These are phyloP conservation scores for Lolium rigidum DNA, from an alignment of 176 grass and related monocot genomes.

Conservation along the genomic window DNA sequence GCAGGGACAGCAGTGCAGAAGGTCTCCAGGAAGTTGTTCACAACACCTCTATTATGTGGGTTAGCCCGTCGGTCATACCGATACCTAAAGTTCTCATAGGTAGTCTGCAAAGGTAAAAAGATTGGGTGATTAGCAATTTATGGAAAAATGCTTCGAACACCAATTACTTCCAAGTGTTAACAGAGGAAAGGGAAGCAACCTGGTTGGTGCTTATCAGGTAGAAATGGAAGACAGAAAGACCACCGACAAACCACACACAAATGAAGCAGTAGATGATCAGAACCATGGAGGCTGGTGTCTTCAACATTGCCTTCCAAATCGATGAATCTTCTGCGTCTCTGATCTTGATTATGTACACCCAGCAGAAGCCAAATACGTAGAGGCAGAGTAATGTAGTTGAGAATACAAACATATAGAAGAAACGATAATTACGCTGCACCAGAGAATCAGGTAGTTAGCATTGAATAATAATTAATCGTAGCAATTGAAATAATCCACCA, in stretches of 20 bases:
- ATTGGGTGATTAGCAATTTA: constrained; percentile 15
- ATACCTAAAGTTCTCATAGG: constrained; percentile 95
- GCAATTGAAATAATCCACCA: neutral
- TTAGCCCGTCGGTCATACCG: constrained; percentile 80
- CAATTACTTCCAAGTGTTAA: constrained; percentile 12
- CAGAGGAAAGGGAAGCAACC: constrained; percentile 42
- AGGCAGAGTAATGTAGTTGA: constrained; percentile 85
- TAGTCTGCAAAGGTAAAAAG: constrained; percentile 62
- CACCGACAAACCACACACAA: constrained; percentile 93
- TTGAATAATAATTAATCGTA: neutral
- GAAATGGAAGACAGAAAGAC: constrained; percentile 90
- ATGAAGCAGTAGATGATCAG: constrained; percentile 93
- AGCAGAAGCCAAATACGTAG: constrained; percentile 90
- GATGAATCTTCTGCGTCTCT: constrained; percentile 70
- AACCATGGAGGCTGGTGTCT: constrained; percentile 78
- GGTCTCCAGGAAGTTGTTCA: constrained; percentile 77
- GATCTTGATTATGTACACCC: constrained; percentile 90
- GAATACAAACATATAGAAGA: constrained; percentile 99
- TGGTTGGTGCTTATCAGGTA: constrained; percentile 96
- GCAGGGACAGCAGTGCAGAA: constrained; percentile 78
- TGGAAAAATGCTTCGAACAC: constrained; percentile 22
- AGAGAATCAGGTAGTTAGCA: constrained; percentile 38
- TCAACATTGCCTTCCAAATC: constrained; percentile 89
- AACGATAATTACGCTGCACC: constrained; percentile 90
- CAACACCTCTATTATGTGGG: constrained; percentile 73